Evolutionary conservation across 139 green algal species (phyloP).

Genomic region (Picochlorum sp.): DNA sequence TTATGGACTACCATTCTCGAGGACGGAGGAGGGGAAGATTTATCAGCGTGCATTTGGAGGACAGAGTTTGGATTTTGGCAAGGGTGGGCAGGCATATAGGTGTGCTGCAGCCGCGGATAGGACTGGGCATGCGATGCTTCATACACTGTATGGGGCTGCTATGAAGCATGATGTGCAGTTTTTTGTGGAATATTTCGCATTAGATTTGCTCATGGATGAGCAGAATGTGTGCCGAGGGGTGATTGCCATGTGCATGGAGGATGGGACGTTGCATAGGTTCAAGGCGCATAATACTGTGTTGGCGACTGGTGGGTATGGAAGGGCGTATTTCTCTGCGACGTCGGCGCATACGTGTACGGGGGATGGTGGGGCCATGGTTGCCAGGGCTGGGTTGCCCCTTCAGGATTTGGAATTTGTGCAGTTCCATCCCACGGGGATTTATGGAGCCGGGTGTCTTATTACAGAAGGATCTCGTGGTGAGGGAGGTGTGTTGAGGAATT

Average conservation of each 20-base stretch:
- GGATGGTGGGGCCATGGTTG: constrained; percentile 92
- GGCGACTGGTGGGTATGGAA: constrained; percentile 93
- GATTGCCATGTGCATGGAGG: constrained; percentile 95
- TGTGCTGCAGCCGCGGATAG: constrained; percentile 89
- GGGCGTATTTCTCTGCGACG: constrained; percentile 94
- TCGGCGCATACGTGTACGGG: constrained; percentile 97
- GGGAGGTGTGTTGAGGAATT: constrained; percentile 95
- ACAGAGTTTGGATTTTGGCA: constrained; percentile 90
- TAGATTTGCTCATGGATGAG: constrained; percentile 97
- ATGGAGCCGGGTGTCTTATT: constrained; percentile 98
- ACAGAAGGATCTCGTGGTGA: constrained; percentile 94
- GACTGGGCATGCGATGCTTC: constrained; percentile 98
- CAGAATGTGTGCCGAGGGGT: constrained; percentile 71
- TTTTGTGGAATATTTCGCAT: constrained; percentile 98
- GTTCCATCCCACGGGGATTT: constrained; percentile 99
- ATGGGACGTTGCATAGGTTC: constrained; percentile 96
- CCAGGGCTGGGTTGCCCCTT: constrained; percentile 85
- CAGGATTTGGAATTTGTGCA: constrained; percentile 93
- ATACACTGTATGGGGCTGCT: constrained; percentile 92
- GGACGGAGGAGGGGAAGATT: constrained; percentile 98
- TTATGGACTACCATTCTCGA: constrained; percentile 95
- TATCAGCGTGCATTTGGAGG: constrained; percentile 98
- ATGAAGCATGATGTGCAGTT: constrained; percentile 97
- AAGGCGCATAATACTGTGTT: constrained; percentile 84
- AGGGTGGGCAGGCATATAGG: constrained; percentile 80